Percentiles rank a stretch among this genome's conserved stretches.
phyloP scores from a whole-genome alignment of 805 yeast genomes.

The Saccharomycopsis fermentans region DNA sequence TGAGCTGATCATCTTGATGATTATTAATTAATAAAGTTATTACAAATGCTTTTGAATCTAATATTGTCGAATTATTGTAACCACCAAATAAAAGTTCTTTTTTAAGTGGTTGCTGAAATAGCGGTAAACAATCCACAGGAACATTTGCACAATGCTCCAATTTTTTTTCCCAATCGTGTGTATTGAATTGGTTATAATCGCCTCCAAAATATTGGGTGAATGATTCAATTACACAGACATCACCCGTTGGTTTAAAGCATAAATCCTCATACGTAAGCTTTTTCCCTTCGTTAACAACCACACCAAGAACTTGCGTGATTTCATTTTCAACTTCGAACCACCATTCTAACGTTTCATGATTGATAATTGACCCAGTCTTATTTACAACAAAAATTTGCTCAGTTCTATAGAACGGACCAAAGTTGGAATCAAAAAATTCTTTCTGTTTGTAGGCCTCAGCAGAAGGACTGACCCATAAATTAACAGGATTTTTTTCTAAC shows the following conservation, averaged over 20 bases:
- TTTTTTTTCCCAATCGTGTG: conserved; percentile 44
- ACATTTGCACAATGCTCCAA: conserved; percentile 55
- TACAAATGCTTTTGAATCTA: conserved; percentile 62
- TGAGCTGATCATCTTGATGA: conserved; percentile 32
- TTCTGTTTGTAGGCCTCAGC: conserved; percentile 64
- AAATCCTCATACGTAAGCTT: conserved; percentile 43
- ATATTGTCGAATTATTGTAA: conserved; percentile 34
- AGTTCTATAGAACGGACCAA: conserved; percentile 87
- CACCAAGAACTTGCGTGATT: conserved; percentile 27
- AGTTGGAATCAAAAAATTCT: conserved; percentile 60
- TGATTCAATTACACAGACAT: conserved; percentile 74
- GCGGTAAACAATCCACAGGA: conserved; percentile 85
- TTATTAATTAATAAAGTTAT: conserved; percentile 64
- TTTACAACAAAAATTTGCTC: conserved; percentile 74
- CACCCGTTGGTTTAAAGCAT: conserved; percentile 78
- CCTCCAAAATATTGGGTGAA: conserved; percentile 83
- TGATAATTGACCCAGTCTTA: conserved; percentile 57
- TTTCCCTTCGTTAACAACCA: conserved; percentile 3
- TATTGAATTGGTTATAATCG: conserved; percentile 37
- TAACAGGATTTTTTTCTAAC: conserved; percentile 71
- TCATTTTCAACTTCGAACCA: conserved; percentile 75
- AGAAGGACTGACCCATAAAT: conserved; percentile 79
- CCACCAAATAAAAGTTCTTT: conserved; percentile 65
- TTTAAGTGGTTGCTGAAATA: conserved; percentile 83
- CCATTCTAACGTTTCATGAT: conserved; percentile 69